These are phyloP conservation scores for Luffa acutangula DNA, from an alignment of 306 rosid genomes.

Conservation along the genomic window DNA sequence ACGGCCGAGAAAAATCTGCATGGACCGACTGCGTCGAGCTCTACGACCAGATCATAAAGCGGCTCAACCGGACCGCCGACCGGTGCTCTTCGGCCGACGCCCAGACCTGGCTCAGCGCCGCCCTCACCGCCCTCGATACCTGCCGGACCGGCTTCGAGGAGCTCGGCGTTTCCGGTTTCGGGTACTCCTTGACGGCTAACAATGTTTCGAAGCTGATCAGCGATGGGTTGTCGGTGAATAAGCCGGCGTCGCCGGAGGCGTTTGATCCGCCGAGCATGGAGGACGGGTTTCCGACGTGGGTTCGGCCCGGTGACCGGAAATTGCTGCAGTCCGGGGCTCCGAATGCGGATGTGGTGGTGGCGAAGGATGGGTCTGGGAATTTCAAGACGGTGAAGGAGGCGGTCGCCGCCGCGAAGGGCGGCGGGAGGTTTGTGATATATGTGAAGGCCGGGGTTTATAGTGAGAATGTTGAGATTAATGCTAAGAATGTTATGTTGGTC, in stretches of 20 bases:
- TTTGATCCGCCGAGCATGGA: conserved; percentile 1
- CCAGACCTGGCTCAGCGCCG: conserved; percentile 11
- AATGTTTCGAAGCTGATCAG: conserved; percentile 53
- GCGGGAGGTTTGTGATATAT: conserved; percentile 59
- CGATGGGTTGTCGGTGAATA: conserved; percentile 52
- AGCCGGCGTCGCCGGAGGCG: conserved; percentile 2
- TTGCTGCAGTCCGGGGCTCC: conserved; percentile 50
- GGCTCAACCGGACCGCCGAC: conserved; percentile 32
- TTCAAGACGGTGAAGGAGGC: conserved; percentile 47
- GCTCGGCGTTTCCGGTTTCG: conserved; percentile 29
- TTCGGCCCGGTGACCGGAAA: conserved; percentile 53
- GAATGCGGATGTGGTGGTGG: conserved; percentile 51
- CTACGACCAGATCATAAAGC: conserved; percentile 32
- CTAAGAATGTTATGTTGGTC: conserved; percentile 49
- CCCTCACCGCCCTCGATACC: conserved; percentile 34
- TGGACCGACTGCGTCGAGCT: conserved; percentile 67
- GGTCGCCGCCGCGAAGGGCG: conserved; percentile 29
- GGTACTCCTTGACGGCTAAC: conserved; percentile 35
- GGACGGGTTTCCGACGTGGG: conserved; percentile 65
- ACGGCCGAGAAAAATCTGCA: conserved; percentile 35
- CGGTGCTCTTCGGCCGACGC: conserved; percentile 11
- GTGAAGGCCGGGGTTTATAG: conserved; percentile 64
- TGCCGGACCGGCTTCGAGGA: conserved; percentile 49
- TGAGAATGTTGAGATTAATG: conserved; percentile 52
- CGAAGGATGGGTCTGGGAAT: conserved; percentile 64